Evolutionary conservation across 225 moss, liverwort and hornwort species (phyloP), one percentile per base, ranked within the genome.

Genomic region (Bryoerythrophyllum caledonicum): DNA sequence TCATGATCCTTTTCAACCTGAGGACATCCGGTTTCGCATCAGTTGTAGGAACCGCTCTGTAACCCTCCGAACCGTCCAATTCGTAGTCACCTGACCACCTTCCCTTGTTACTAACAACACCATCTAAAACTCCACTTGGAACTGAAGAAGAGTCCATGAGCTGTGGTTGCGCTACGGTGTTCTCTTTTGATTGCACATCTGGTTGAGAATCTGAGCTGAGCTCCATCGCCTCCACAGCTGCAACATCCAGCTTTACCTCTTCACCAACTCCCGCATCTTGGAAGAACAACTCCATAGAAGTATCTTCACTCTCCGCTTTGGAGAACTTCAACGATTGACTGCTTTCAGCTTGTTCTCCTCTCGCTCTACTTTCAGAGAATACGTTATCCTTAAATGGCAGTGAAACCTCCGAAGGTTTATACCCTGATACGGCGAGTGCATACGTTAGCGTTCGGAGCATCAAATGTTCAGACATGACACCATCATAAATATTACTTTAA

Each of bases 1-100:
- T 74, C 80, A 80, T 83, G 49, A 81, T 81, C 48, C 74, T 81
- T 71, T 84, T 81, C 67, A 84, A 69, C 71, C 77, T 78, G 23
- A 53, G 74, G 71, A 78, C 32, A 25, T 84, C 80, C 12, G 84
- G 77, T 70, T 81, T 64, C 4, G 17, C 63, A 52, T n/a, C 72
- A 59, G 60, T 62, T 63, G 65, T 63, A 44, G 83, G 83, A 60
- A 84, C 81, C 46, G 70, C 63, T 70, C 81, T 65, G 68, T 74
- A 87, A 63, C 52, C 74, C 62, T 81, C 81, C n/a, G 69, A 72
- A 28, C 66, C 65, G n/a, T 71, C 70, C 68, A 69, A 38, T 54
- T 66, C 81, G 38, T 71, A n/a, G 20, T 68, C 49, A 52, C 28
- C 51, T 43, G 72, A 71, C 63, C 67, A 60, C 37, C 44, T 76